Evolutionary conservation across 768 basidiomycete species (phyloP).

Genomic region (Calvatia gigantea): DNA sequence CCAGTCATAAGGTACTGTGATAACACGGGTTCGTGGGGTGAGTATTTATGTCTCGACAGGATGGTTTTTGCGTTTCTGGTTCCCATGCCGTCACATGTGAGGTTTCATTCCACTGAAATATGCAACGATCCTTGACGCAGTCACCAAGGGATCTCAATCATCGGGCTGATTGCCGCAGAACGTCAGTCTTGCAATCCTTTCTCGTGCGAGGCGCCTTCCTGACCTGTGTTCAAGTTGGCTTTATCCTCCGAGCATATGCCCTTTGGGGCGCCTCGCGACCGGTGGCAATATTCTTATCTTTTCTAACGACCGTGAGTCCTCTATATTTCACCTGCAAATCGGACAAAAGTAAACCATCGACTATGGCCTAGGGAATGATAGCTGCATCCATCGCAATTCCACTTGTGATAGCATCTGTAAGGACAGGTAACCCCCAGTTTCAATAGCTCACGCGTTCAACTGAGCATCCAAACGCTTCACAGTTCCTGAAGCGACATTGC

Average conservation of each 20-base stretch:
- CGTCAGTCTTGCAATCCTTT: neutral
- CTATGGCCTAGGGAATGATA: neutral
- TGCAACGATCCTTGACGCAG: neutral
- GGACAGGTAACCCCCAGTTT: too few relatives aligned
- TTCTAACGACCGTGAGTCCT: neutral
- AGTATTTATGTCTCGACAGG: neutral
- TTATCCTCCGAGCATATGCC: neutral
- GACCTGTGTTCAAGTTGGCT: neutral
- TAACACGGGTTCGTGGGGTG: neutral
- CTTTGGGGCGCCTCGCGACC: neutral
- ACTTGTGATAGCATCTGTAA: neutral
- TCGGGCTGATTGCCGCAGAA: neutral
- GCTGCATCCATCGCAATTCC: neutral
- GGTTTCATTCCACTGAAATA: too few relatives aligned
- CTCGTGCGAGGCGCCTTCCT: neutral
- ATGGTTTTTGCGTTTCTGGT: neutral
- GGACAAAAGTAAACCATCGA: constrained; percentile 6
- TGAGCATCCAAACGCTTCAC: too few relatives aligned
- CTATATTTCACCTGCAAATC: neutral
- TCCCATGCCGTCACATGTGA: neutral
- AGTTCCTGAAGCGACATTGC: too few relatives aligned
- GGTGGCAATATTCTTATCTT: neutral
- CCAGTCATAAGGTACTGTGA: neutral
- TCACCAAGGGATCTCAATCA: neutral
- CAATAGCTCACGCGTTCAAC: too few relatives aligned